Percentiles rank a stretch among this genome's conserved stretches.
Conservation (phyloP, 2,329 filamentous ascomycete species). For the Phoma sp. region DNA sequence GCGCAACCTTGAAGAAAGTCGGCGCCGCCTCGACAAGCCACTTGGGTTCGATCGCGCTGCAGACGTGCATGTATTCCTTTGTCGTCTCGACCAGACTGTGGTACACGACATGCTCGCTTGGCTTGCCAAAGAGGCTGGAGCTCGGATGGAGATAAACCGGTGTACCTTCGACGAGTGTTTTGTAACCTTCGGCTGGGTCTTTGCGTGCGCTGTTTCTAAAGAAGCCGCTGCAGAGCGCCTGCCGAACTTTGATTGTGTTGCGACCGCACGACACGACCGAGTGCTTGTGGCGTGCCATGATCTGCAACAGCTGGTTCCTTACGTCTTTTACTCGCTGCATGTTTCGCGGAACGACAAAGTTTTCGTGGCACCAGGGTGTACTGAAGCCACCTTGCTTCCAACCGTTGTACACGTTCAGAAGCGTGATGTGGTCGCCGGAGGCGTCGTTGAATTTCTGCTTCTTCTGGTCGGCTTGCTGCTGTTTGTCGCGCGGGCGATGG, state of each 20-base stretch:
- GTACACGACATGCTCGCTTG: conserved; percentile 95
- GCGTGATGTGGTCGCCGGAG: conserved; percentile 89
- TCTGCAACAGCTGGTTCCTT: conserved; percentile 86
- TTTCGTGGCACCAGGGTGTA: conserved; percentile 94
- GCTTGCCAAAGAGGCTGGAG: conserved; percentile 92
- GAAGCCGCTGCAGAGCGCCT: conserved; percentile 90
- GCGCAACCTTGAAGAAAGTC: conserved; percentile 97
- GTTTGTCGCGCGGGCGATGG: conserved; percentile 96
- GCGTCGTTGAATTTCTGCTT: conserved; percentile 98
- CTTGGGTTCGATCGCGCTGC: conserved; percentile 92
- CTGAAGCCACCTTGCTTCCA: conserved; percentile 88
- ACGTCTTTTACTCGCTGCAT: conserved; percentile 93
- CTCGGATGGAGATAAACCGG: conserved; percentile 94
- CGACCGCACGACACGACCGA: conserved; percentile 82
- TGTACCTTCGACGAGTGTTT: conserved; percentile 93
- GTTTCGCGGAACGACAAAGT: conserved; percentile 91
- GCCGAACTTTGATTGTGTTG: conserved; percentile 84
- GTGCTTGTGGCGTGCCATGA: conserved; percentile 92
- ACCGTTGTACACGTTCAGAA: conserved; percentile 96
- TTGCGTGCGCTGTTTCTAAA: conserved; percentile 96
- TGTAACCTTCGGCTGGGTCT: conserved; percentile 95
- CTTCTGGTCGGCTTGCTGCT: conserved; percentile 94
- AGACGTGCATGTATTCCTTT: conserved; percentile 98
- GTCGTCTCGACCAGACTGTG: conserved; percentile 89
- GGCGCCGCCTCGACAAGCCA: conserved; percentile 95